phyloP scores from a whole-genome alignment of 2,329 filamentous ascomycete genomes.

The Claviceps fusiformis region DNA sequence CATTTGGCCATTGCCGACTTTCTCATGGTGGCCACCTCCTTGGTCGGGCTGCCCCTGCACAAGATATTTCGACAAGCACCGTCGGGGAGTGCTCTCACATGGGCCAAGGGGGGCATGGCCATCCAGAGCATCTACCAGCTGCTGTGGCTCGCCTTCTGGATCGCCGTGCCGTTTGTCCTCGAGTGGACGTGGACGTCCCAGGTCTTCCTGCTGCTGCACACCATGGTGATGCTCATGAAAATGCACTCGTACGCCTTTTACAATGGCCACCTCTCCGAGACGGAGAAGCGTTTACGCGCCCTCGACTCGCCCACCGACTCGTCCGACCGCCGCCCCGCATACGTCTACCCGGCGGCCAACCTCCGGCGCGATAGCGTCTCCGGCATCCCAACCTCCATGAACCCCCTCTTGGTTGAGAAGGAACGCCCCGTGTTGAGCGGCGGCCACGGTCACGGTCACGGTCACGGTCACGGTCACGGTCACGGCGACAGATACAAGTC shows the following conservation, averaged over 20 bases:
- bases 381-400: slow-evolving; percentile 14
- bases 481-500: slow-evolving; percentile 11
- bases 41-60: slow-evolving; percentile 61
- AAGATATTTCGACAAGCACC: slow-evolving; percentile 43
- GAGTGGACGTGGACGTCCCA: slow-evolving; percentile 96
- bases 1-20: slow-evolving; percentile 74
- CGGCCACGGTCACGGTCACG: slow-evolving; percentile 10
- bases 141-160: slow-evolving; percentile 71
- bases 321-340: slow-evolving; percentile 50
- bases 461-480: slow-evolving; percentile 12
- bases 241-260: slow-evolving; percentile 99
- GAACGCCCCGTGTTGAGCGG: not conserved
- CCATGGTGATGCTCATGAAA: slow-evolving; percentile 91
- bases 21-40: slow-evolving; percentile 69
- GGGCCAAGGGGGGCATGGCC: slow-evolving; percentile 64
- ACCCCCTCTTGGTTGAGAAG: not conserved
- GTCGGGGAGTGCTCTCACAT: slow-evolving; percentile 45
- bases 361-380: slow-evolving; percentile 30
- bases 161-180: slow-evolving; percentile 68
- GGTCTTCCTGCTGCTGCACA: slow-evolving; percentile 85
- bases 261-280: slow-evolving; percentile 87
- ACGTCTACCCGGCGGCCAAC: slow-evolving; percentile 58
- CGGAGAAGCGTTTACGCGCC: slow-evolving; percentile 62
- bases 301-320: slow-evolving; percentile 60
- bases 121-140: slow-evolving; percentile 74